Base-by-base conservation (phyloP, 192 early-diverging fungal species). In the Umbelopsis vinacea region DNA sequence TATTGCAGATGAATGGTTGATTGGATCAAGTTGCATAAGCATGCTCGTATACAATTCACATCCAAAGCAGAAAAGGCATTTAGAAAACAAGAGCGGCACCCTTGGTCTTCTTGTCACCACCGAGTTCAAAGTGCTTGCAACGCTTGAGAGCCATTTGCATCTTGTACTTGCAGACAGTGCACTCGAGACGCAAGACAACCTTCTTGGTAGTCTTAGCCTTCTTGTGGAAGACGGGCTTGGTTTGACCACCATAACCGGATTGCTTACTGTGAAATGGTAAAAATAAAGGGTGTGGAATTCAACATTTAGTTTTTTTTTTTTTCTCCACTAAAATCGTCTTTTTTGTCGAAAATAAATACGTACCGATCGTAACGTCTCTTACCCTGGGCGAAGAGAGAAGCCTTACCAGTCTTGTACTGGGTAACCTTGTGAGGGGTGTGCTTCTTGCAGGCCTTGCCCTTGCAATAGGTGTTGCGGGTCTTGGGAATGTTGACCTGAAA, bases 131-230 rank as follows among this genome's bases (percentile, higher is more conserved):
- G 93, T 96, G 95, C 91, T 99, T 99, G 94, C 97, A 97, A 82
- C 97, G 94, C 93, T 99, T 97, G 84, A 99, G 81, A 74, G 94
- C 85, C 53, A 95, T 84, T 91, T 99, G 97, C 82, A 91, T 87
- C 94, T 96, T 97, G 93, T 94, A 94, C 92, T 97, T 99, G 92
- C 97, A 99, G 75, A 91, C 88, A 75, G 90, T 95, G 90, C 97
- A 99, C 86, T 97, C 96, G 55, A 99, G 87, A 90, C 95, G 94
- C 75, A 98, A 91, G 35, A 97, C 97, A 84, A 97, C 84, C 93
- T 99, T 99, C 92, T 97, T 99, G 87, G 95, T 97, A 75, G 97
- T 99, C 93, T 97, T 99, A 83, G 96, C 97, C 94, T 98, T 98
- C 91, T 98, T 98, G 94, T 97, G 95, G 94, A 98, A 98, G 79